Base-by-base conservation (phyloP, 306 rosid genomes). In the Canavalia ensiformis region DNA sequence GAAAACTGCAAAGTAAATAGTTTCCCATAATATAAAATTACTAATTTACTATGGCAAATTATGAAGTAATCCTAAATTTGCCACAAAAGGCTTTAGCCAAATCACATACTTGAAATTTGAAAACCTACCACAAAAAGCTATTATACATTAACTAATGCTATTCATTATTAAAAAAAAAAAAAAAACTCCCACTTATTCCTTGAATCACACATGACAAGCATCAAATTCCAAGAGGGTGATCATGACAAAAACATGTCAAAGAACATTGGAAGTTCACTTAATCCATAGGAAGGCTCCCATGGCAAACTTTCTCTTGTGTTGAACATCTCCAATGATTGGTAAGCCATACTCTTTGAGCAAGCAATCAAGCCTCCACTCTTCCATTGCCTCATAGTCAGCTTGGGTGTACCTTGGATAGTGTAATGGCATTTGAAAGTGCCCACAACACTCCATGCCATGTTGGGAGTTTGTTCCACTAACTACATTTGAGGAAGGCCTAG, bases 301-400 rank as follows among this genome's bases (percentile, higher is more conserved):
- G 55, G 91, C 92, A 75, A 87, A 86, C 59, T 82, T 79, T 80
- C 92, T 84, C 89, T 86, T 91, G 1, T 87, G 89, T 0, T 81
- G 75, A 76, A 87, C 69, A 77, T 87, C 90, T 0, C 89, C 91
- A 11, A 74, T 33, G 75, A 86, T 62, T 11, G 90, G 92, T 6
- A 91, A 84, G 4, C 95, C 95, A 63, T 91, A 91, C 84, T 91
- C 80, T 66, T 59, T 77, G 39, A 91, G 92, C 87, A 91, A 88
- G 31, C 88, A 91, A 39, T 91, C 95, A 8, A 89, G 68, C 87
- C 84, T 89, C 90, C 95, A 89, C 85, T 89, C 95, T 33, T 90
- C 90, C 92, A 91, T 89, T 83, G 76, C 68, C 84, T 91, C 92
- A 52, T 91, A 91, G 66, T 91, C 95, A 33, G 85, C 83, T 50